Evolutionary conservation across 192 early-diverging fungal genomes (phyloP).

Genomic region (Coemansia sp.): DNA sequence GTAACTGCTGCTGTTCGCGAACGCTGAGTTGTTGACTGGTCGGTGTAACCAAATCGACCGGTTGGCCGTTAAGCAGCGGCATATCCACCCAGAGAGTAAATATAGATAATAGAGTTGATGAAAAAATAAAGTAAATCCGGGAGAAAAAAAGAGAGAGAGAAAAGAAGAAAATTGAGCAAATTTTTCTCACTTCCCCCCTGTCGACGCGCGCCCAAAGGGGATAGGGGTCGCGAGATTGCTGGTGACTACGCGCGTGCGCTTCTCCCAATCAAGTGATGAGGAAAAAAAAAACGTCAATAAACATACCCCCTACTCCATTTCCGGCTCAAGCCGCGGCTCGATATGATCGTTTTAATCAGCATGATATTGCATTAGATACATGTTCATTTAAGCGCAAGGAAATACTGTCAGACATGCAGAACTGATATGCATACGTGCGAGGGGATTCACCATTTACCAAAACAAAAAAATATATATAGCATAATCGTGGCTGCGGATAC

Average conservation of each 20-base stretch:
- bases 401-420: too few species aligned
- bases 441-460: too few species aligned
- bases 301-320: not conserved
- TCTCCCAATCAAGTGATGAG: too few species aligned
- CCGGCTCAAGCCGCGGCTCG: conserved; percentile 1
- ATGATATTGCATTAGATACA: too few species aligned
- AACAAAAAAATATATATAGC: too few species aligned
- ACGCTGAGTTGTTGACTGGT: not conserved
- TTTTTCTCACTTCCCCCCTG: not conserved
- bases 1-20: not conserved
- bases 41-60: conserved; percentile 10
- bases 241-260: not conserved
- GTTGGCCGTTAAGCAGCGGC: conserved; percentile 40
- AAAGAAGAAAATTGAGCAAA: not conserved
- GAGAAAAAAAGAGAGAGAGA: not conserved
- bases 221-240: too few species aligned
- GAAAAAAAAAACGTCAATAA: not conserved
- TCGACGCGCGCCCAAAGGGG: not conserved
- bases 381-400: too few species aligned
- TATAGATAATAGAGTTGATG: not conserved
- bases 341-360: not conserved
- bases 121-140: conserved; percentile 1
- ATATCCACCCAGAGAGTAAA: conserved; percentile 14
- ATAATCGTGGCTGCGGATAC: too few species aligned
- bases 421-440: too few species aligned